phyloP scores from a whole-genome alignment of 495 filamentous ascomycete species.

The Hypoxylon rickii region DNA sequence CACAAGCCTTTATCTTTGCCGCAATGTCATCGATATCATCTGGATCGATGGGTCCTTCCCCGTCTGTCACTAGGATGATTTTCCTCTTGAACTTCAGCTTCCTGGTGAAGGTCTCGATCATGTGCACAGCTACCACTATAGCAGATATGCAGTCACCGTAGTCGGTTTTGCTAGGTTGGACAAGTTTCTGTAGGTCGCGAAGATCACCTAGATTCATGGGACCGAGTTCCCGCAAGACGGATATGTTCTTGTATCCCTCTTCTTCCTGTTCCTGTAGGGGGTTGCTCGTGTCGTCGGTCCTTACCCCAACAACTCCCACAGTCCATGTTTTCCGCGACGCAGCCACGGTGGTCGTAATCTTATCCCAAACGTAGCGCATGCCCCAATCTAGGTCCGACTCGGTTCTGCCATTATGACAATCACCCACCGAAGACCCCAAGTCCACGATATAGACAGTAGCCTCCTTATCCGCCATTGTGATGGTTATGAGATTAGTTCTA shows the following conservation, averaged over 20 bases:
- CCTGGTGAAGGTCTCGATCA: slow-evolving; percentile 83
- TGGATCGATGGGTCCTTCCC: slow-evolving; percentile 67
- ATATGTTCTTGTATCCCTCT: slow-evolving; percentile 76
- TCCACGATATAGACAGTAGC: slow-evolving; percentile 92
- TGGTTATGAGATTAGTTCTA: background rate
- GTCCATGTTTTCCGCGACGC: slow-evolving; percentile 81
- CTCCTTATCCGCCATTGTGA: slow-evolving; percentile 88
- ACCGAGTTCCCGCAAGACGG: slow-evolving; percentile 69
- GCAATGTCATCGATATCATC: slow-evolving; percentile 69
- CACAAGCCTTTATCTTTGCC: slow-evolving; percentile 69
- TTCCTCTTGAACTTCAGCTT: slow-evolving; percentile 85
- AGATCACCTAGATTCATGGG: slow-evolving; percentile 75
- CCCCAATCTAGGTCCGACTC: slow-evolving; percentile 86
- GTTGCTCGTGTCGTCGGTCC: slow-evolving; percentile 79
- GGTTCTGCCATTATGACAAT: slow-evolving; percentile 70
- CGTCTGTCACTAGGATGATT: slow-evolving; percentile 87
- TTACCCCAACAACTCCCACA: slow-evolving; percentile 79
- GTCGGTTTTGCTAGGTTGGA: slow-evolving; percentile 64
- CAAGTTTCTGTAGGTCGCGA: slow-evolving; percentile 59
- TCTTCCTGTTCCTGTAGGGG: slow-evolving; percentile 58
- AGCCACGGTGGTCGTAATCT: slow-evolving; percentile 81
- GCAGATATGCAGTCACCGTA: slow-evolving; percentile 84
- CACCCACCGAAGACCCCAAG: slow-evolving; percentile 80
- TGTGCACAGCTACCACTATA: slow-evolving; percentile 78
- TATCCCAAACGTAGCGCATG: slow-evolving; percentile 96